Evolutionary conservation across 2,329 filamentous ascomycete genomes (phyloP).

Genomic region (Exserohilum rostratum): DNA sequence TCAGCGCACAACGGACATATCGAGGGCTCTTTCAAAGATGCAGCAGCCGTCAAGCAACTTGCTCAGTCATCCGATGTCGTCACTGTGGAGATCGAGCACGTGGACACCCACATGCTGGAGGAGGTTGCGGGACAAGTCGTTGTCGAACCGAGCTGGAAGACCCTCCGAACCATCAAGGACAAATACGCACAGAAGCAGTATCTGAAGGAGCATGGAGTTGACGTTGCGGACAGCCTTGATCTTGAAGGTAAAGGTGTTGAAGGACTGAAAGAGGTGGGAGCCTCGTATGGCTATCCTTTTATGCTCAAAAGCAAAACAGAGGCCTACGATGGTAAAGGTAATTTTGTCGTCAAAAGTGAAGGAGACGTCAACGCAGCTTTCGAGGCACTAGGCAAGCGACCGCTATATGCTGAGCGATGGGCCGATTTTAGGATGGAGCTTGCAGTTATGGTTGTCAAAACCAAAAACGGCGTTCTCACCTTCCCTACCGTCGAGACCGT

Average conservation of each 20-base stretch:
- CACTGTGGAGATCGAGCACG: conserved; percentile 94
- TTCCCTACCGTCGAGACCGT: conserved; percentile 94
- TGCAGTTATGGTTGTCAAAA: conserved; percentile 93
- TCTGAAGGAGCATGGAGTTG: conserved; percentile 69
- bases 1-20: conserved; percentile 77
- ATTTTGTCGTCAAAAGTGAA: conserved; percentile 67
- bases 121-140: conserved; percentile 74
- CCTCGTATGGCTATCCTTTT: conserved; percentile 76
- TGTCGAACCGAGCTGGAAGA: conserved; percentile 80
- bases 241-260: conserved; percentile 65
- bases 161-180: conserved; percentile 87
- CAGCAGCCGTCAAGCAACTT: conserved; percentile 78
- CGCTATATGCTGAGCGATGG: conserved; percentile 89
- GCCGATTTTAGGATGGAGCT: conserved; percentile 84
- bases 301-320: conserved; percentile 93
- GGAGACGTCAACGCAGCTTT: conserved; percentile 70
- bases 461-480: conserved; percentile 73
- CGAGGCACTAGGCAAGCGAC: conserved; percentile 67
- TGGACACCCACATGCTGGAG: conserved; percentile 87
- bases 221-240: conserved; percentile 73
- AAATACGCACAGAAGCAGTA: conserved; percentile 91
- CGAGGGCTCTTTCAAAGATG: conserved; percentile 85
- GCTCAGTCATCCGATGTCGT: conserved; percentile 78
- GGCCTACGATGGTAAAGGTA: conserved; percentile 89
- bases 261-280: conserved; percentile 68